Evolutionary conservation across 768 basidiomycete species (phyloP), one percentile per base, ranked within the genome.

Genomic region (Sporobolomyces pararoseus): DNA sequence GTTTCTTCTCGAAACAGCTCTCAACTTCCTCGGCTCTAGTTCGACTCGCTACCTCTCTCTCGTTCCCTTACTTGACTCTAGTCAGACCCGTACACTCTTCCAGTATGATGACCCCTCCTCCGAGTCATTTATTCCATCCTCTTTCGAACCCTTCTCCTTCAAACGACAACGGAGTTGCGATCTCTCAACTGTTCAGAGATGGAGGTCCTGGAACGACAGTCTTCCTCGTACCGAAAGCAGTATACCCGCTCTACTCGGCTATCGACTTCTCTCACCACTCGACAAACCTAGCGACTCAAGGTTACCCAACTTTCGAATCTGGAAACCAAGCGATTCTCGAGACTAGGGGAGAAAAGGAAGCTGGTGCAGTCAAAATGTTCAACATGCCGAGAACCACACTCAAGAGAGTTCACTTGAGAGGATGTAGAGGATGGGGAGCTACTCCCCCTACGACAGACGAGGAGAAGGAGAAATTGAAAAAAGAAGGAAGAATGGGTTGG

Each of bases 221-320:
- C 52, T 70, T 76, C 29, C 78, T 82, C 14, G 78, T 78, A 55
- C 80, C 78, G 0, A 61, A 61, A 2, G 71, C 76, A 16, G 46
- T 70, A 12, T 80, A 81, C 63, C 72, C 71, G 7, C 65, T 82
- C 32, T 72, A 77, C 10, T 75, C 77, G 0, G 74, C 79, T 4
- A 80, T 82, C 74, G 68, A 78, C 39, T 79, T 82, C 73, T 78
- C 78, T 10, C 79, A 80, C 4, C 78, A 79, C 27, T 76, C 78
- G 49, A 81, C 81, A 39, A 79, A 81, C 57, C 70, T 82, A 34
- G 79, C 80, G 19, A 82, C 82, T 0, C 72, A 77, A n/a, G 82
- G 81, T 7, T 81, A 79, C 68, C 82, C 82, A 6, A 71, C 73
- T 17, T 68, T 74, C 55, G 80, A 79, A 4, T 47, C 68, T 21